Conservation (phyloP, 73 alveolate species). For the Tetrahymena malaccensis region DNA sequence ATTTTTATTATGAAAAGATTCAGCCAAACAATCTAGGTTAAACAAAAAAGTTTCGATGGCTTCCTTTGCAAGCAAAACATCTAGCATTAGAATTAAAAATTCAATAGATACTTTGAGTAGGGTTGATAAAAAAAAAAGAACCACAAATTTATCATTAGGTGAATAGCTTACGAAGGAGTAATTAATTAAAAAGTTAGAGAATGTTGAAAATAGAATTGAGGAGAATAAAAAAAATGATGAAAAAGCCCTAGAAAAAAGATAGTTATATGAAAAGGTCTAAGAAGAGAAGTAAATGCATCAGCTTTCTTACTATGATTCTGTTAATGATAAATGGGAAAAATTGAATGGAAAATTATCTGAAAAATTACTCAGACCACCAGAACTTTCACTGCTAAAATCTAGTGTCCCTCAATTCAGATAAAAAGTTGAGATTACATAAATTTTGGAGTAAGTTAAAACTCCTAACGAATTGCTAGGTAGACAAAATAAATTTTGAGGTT, state of each 20-base stretch:
- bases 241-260: background rate
- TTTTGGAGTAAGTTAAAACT: background rate
- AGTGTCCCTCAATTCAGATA: background rate
- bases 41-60: background rate
- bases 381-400: background rate
- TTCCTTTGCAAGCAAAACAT: background rate
- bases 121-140: background rate
- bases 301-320: background rate
- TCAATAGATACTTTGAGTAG: background rate
- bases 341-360: background rate
- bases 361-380: background rate
- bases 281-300: background rate
- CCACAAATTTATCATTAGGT: background rate
- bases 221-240: background rate
- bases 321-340: background rate
- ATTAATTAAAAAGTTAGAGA: background rate
- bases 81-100: background rate
- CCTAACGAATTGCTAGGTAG: background rate
- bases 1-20: background rate
- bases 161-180: background rate
- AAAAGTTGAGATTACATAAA: background rate
- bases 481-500: background rate
- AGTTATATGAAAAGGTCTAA: background rate
- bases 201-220: background rate
- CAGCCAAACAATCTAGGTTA: background rate